These are phyloP conservation scores for Fragaria iinumae DNA, from an alignment of 306 rosid genomes.

Conservation along the genomic window DNA sequence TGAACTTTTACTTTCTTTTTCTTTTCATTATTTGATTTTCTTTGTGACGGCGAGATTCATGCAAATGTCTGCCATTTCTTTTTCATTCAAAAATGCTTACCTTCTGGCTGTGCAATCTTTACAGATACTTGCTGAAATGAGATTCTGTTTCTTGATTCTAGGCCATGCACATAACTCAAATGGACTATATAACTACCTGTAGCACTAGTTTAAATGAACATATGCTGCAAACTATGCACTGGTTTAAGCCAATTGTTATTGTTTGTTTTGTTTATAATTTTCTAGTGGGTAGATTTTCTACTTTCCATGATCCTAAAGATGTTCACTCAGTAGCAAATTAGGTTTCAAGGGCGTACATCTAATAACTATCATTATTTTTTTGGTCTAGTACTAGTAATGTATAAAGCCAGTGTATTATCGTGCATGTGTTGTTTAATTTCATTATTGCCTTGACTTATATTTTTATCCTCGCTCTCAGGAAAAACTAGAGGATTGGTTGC, in stretches of 20 bases:
- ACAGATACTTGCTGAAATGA: neutral
- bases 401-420: neutral
- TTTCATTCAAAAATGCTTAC: neutral
- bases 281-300: neutral
- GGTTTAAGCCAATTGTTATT: neutral
- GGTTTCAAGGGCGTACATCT: neutral
- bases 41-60: neutral
- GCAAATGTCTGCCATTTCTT: neutral
- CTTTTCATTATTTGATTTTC: neutral
- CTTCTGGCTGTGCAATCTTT: neutral
- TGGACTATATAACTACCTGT: neutral
- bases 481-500: constrained; percentile 88
- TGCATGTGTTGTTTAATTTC: constrained; percentile 5
- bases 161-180: neutral
- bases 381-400: neutral
- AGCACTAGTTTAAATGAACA: neutral
- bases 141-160: neutral
- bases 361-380: neutral
- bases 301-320: neutral
- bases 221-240: neutral
- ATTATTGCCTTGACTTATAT: constrained; percentile 14
- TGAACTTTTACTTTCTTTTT: neutral
- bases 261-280: neutral
- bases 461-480: constrained; percentile 52
- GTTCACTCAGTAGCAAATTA: neutral